A percentile compares a stretch with the other conserved stretches of the same genome.
Conservation (phyloP, 2,329 filamentous ascomycete genomes). For the Fusarium sp. region DNA sequence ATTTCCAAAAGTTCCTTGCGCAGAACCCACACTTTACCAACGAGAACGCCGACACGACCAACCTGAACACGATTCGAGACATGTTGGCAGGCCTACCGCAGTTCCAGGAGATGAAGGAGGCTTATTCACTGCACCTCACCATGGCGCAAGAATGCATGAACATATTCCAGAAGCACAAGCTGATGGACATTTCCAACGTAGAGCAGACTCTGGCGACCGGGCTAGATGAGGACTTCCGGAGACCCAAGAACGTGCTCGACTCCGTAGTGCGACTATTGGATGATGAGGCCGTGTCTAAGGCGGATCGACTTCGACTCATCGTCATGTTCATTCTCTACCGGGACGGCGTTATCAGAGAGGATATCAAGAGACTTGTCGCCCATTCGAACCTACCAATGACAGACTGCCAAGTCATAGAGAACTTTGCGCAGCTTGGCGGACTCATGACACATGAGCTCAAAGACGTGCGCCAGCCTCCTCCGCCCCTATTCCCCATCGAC, state of each 20-base stretch:
- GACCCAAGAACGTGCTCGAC: conserved; percentile 89
- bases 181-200: conserved; percentile 86
- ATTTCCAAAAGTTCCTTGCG: conserved; percentile 91
- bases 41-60: conserved; percentile 75
- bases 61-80: conserved; percentile 91
- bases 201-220: conserved; percentile 95
- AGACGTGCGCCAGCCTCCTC: conserved; percentile 74
- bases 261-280: conserved; percentile 90
- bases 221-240: conserved; percentile 90
- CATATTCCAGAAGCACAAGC: conserved; percentile 84
- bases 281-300: conserved; percentile 76
- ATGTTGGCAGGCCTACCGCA: conserved; percentile 96
- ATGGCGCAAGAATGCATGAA: conserved; percentile 99
- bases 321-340: conserved; percentile 88
- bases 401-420: conserved; percentile 69
- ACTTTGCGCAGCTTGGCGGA: conserved; percentile 85
- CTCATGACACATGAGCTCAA: conserved; percentile 77
- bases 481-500: conserved; percentile 79
- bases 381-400: conserved; percentile 61
- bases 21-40: conserved; percentile 94
- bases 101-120: conserved; percentile 95
- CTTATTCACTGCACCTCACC: conserved; percentile 91
- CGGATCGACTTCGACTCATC: conserved; percentile 86
- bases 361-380: conserved; percentile 84
- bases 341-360: conserved; percentile 85